phyloP scores from a whole-genome alignment of 108 stramenopile genomes.

The Pseudonitzschia multistriata region DNA sequence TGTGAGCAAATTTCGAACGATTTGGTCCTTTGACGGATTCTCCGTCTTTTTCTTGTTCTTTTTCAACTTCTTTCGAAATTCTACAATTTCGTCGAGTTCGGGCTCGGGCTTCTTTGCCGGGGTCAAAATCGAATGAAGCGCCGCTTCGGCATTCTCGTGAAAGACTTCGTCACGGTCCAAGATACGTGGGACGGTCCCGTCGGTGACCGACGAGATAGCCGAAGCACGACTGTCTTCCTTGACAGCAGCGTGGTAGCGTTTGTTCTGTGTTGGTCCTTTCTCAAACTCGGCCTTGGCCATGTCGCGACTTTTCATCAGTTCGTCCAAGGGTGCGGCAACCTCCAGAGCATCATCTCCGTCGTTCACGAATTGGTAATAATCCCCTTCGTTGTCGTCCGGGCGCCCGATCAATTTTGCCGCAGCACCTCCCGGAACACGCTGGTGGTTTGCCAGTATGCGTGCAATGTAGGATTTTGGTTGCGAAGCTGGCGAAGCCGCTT shows the following conservation, averaged over 20 bases:
- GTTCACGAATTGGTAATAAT: neutral
- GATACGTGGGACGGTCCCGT: slow-evolving; percentile 6
- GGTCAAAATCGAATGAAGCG: slow-evolving; percentile 47
- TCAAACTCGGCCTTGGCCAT: slow-evolving; percentile 38
- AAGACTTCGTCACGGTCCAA: slow-evolving; percentile 42
- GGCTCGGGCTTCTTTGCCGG: slow-evolving; percentile 17
- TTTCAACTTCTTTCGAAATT: neutral
- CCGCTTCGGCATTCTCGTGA: slow-evolving; percentile 58
- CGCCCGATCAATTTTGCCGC: slow-evolving; percentile 44
- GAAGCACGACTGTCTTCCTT: neutral
- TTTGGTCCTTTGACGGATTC: neutral
- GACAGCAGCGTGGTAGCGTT: slow-evolving; percentile 31
- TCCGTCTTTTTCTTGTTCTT: neutral
- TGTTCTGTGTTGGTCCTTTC: slow-evolving; percentile 27
- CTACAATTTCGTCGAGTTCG: neutral
- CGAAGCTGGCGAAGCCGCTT: neutral
- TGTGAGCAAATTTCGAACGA: slow-evolving; percentile 25
- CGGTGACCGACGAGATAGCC: neutral
- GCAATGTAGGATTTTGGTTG: neutral
- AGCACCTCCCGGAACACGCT: slow-evolving; percentile 44
- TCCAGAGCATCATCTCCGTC: slow-evolving; percentile 11
- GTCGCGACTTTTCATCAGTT: slow-evolving; percentile 23
- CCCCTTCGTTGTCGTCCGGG: slow-evolving; percentile 10
- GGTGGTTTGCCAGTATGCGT: neutral
- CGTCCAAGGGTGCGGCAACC: slow-evolving; percentile 15